Conservation (phyloP, 768 basidiomycete species). For the Mycena chlorophos region DNA sequence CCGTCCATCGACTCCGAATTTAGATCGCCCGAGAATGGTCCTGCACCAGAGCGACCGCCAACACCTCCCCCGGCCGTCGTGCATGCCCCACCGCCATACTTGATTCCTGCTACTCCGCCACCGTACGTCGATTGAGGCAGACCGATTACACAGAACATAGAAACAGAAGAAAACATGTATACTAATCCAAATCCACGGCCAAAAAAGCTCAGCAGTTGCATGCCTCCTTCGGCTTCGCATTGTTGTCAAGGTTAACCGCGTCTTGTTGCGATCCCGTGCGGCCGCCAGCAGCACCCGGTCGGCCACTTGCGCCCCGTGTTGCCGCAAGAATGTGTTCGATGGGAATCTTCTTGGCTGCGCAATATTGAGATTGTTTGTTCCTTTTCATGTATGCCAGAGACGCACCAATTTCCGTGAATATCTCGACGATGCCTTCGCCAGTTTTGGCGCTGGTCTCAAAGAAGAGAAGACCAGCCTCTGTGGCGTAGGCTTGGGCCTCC, state of each 20-base stretch:
- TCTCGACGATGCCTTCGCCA: conserved; percentile 90
- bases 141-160: conserved; percentile 20
- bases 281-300: conserved; percentile 55
- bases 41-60: conserved; percentile 35
- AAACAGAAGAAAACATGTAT: conserved; percentile 19
- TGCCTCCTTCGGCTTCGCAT: conserved; percentile 68
- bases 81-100: conserved; percentile 79
- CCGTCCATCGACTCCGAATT: conserved; percentile 86
- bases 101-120: conserved; percentile 60
- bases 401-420: conserved; percentile 97
- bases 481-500: conserved; percentile 95
- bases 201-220: conserved; percentile 69
- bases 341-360: conserved; percentile 59
- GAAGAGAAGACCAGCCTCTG: conserved; percentile 91
- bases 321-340: conserved; percentile 93
- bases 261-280: conserved; percentile 55
- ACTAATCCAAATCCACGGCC: conserved; percentile 11
- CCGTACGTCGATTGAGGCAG: conserved; percentile 57
- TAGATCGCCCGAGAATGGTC: conserved; percentile 47
- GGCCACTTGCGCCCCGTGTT: conserved; percentile 65
- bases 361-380: too few species aligned
- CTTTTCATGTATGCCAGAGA: conserved; percentile 15
- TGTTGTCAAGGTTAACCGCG: conserved; percentile 71
- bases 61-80: conserved; percentile 42
- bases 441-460: conserved; percentile 99